Base-by-base conservation (phyloP, 2,329 filamentous ascomycete genomes). In the Aspergillus alliaceus region DNA sequence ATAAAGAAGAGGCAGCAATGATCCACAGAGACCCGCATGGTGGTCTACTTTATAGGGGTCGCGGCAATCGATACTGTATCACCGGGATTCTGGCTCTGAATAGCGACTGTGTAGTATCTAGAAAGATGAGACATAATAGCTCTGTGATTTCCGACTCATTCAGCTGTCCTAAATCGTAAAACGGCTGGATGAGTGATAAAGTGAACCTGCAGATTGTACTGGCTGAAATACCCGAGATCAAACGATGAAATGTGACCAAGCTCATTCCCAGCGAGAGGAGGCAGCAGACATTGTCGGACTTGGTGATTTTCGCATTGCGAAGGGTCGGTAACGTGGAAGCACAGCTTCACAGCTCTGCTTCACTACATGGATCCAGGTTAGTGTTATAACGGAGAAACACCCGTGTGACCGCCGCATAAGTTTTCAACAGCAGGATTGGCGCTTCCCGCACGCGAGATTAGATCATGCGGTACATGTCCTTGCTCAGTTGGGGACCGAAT, bases 1-100 rank as follows among this genome's bases (percentile, higher is more conserved):
- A 40, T 52, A 52, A 3, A 52, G 50, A 9, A 52, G 37, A 2
- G 50, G 50, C 2, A 52, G 50, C 15, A 44, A 35, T 3, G 50
- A 24, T 31, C 50, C 50, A n/a, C 50, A 52, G 6, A 52, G 50
- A 29, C 50, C 50, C 8, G 50, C 50, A 42, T 52, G 50, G 15
- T 34, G 50, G 4, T 52, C 35, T 7, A 52, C 37, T 2, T 42
- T n/a, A 18, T 52, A 34, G 0, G 50, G 25, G 27, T 52, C 50
- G 20, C 25, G n/a, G 50, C 8, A 52, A 35, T 2, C 40, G 50
- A 32, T 52, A 52, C 25, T 52, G 25, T n/a, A 52, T 52, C 3
- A 52, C 25, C 1, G 50, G 50, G 9, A 52, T 18, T 11, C 34
- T 34, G 5, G 50, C 50, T 6, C 50, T 8, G 20, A 52, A 52